Percentiles rank a stretch among this genome's conserved stretches.
Conservation (phyloP, 1,284 basidiomycete genomes). For the Phylloboletellus chloephorus region DNA sequence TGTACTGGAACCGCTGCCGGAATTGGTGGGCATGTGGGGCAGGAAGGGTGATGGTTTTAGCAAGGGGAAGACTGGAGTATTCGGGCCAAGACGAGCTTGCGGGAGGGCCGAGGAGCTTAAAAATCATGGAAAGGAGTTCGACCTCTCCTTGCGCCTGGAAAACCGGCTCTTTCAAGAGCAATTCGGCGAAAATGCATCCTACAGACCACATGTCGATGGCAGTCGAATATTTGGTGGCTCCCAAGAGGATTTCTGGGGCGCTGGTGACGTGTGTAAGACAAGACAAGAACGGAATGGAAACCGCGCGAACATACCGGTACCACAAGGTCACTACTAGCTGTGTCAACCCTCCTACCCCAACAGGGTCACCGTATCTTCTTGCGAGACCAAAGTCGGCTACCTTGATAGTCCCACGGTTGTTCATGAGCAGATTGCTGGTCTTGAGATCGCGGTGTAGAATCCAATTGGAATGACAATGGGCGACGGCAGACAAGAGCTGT, state of each 20-base stretch:
- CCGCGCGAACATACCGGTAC: constrained; percentile 74
- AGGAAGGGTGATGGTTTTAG: constrained; percentile 75
- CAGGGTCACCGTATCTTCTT: constrained; percentile 90
- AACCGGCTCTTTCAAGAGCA: constrained; percentile 88
- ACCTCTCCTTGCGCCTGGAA: constrained; percentile 96
- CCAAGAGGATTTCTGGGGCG: constrained; percentile 93
- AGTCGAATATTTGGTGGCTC: constrained; percentile 89
- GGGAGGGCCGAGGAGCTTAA: constrained; percentile 88
- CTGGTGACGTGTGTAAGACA: constrained; percentile 38
- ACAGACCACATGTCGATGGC: constrained; percentile 99
- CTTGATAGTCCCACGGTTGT: constrained; percentile 97
- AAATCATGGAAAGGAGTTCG: constrained; percentile 90
- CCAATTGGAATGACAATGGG: constrained; percentile 93
- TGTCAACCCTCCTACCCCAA: constrained; percentile 90
- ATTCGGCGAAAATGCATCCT: constrained; percentile 98
- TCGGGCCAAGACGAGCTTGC: constrained; percentile 85
- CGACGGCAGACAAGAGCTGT: constrained; percentile 90
- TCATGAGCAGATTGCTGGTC: constrained; percentile 97
- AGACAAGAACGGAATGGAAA: constrained; percentile 8
- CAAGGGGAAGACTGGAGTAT: constrained; percentile 70
- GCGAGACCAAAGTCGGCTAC: constrained; percentile 98
- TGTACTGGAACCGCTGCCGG: constrained; percentile 74
- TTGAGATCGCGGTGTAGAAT: constrained; percentile 97
- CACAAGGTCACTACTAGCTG: constrained; percentile 97
- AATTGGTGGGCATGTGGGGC: constrained; percentile 71